Evolutionary conservation across 2,329 filamentous ascomycete species (phyloP).

Genomic region (Furcasterigmium sp.): DNA sequence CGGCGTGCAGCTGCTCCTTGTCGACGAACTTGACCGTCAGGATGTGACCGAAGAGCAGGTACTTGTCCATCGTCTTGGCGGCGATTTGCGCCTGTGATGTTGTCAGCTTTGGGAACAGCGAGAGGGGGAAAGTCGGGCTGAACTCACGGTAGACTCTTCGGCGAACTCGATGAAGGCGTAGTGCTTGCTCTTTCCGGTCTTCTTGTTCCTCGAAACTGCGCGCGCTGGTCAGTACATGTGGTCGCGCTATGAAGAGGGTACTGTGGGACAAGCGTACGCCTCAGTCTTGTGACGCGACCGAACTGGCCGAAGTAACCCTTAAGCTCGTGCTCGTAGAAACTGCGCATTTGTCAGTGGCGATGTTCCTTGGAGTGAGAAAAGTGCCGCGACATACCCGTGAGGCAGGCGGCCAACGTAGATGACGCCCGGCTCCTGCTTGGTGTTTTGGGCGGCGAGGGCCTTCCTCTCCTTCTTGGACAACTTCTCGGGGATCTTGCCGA

Average conservation of each 20-base stretch:
- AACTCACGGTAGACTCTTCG: conserved; percentile 53
- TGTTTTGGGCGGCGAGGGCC: conserved; percentile 26
- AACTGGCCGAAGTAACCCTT: conserved; percentile 91
- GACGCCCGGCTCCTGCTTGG: conserved; percentile 61
- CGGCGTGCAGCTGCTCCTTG: conserved; percentile 69
- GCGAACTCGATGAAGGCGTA: conserved; percentile 92
- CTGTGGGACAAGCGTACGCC: not conserved
- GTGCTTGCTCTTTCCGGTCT: conserved; percentile 87
- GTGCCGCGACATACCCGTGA: conserved; percentile 39
- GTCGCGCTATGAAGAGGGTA: not conserved
- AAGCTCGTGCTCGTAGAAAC: conserved; percentile 98
- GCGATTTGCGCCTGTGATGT: conserved; percentile 66
- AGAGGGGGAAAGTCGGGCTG: not conserved
- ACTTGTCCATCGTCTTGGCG: conserved; percentile 95
- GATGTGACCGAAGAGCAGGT: conserved; percentile 90
- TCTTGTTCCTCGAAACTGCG: conserved; percentile 76
- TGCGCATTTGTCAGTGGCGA: conserved; percentile 25
- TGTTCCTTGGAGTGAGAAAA: not conserved
- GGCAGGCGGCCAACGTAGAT: conserved; percentile 89
- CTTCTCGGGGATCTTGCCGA: conserved; percentile 45
- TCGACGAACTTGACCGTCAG: conserved; percentile 81
- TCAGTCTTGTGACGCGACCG: conserved; percentile 67
- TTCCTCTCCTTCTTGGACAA: conserved; percentile 37
- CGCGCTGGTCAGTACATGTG: not conserved
- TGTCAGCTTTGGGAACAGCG: not conserved